Evolutionary conservation across 352 stramenopile species (phyloP).

Genomic region (Globisporangium apiculatum): DNA sequence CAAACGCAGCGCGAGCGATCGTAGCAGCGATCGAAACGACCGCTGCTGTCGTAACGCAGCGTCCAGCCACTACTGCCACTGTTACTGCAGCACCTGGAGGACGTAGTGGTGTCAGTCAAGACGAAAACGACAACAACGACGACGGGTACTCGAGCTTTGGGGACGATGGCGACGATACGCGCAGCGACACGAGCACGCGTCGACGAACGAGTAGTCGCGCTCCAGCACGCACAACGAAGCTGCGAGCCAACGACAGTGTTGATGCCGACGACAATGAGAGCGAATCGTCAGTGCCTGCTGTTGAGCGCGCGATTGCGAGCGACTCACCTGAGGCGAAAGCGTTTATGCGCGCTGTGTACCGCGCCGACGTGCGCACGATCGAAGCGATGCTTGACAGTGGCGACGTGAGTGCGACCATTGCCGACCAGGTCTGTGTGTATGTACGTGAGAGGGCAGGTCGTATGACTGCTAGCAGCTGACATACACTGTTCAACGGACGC

Average conservation of each 20-base stretch:
- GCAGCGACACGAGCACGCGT: not conserved
- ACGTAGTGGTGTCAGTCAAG: not conserved
- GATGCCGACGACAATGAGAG: conserved; percentile 11
- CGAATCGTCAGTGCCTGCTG: not conserved
- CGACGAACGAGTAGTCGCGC: not conserved
- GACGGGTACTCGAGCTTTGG: conserved; percentile 64
- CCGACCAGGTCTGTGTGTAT: conserved; percentile 43
- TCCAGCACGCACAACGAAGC: not conserved
- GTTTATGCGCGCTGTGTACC: conserved; percentile 60
- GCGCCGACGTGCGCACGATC: conserved; percentile 39
- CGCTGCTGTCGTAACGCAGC: not conserved
- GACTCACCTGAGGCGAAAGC: conserved; percentile 46
- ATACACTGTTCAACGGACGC: not conserved
- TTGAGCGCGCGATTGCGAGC: conserved; percentile 35
- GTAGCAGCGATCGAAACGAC: conserved; percentile 10
- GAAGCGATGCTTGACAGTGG: conserved; percentile 43
- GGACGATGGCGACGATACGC: conserved; percentile 23
- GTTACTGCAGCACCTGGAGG: not conserved
- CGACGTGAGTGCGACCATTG: conserved; percentile 35
- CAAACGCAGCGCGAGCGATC: conserved; percentile 16
- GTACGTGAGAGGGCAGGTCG: not conserved
- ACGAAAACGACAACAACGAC: conserved; percentile 14
- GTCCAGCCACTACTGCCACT: not conserved
- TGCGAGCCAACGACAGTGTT: conserved; percentile 9
- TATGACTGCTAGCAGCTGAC: too few species aligned